Evolutionary conservation across 805 yeast genomes (phyloP).

Genomic region (Scheffersomyces spartinae): DNA sequence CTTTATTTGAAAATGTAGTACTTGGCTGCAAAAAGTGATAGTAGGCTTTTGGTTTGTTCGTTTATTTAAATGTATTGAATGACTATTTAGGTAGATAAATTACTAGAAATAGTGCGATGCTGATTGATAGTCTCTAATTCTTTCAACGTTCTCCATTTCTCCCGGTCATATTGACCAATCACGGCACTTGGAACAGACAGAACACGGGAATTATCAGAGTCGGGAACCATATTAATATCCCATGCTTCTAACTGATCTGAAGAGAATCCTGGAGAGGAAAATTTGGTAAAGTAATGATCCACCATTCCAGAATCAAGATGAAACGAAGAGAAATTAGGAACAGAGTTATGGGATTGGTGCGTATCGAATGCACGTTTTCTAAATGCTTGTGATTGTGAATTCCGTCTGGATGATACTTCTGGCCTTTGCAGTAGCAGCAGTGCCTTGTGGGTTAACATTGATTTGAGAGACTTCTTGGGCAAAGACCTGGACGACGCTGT

Average conservation of each 20-base stretch:
- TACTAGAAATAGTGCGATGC: too few species aligned
- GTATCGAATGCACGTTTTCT: slow-evolving; percentile 9
- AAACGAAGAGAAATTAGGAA: slow-evolving; percentile 10
- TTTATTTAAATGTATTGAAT: too few species aligned
- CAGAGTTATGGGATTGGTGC: slow-evolving; percentile 8
- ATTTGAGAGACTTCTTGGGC: slow-evolving; percentile 18
- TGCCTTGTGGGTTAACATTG: too few species aligned
- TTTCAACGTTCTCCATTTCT: slow-evolving; percentile 45
- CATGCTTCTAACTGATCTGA: slow-evolving; percentile 4
- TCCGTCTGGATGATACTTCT: too few species aligned
- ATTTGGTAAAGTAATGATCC: slow-evolving; percentile 4
- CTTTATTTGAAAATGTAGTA: too few species aligned
- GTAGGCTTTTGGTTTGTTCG: too few species aligned
- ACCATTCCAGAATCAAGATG: slow-evolving; percentile 9
- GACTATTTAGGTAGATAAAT: too few species aligned
- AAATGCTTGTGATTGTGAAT: too few species aligned
- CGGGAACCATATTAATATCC: slow-evolving; percentile 17
- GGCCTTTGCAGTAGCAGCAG: too few species aligned
- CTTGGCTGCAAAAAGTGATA: too few species aligned
- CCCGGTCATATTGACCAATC: slow-evolving; percentile 54
- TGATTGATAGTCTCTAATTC: slow-evolving; percentile 13
- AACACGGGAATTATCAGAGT: slow-evolving; percentile 27
- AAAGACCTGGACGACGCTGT: slow-evolving; percentile 19
- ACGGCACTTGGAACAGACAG: slow-evolving; percentile 44
- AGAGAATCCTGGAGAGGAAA: slow-evolving; percentile 5